Base-by-base conservation (phyloP, 179 eudicot genomes). In the Patellifolia procumbens region DNA sequence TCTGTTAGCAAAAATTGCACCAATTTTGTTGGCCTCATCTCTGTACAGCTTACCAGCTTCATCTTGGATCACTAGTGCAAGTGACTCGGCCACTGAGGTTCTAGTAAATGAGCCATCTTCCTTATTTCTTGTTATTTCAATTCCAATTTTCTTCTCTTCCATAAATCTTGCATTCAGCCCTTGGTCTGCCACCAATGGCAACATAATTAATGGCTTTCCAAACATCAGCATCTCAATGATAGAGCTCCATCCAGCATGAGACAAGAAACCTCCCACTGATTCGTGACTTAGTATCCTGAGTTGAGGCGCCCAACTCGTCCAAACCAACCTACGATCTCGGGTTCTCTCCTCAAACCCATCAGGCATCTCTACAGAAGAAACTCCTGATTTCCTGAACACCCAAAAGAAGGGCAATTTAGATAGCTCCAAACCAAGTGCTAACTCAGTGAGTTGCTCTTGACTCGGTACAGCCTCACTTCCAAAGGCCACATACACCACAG, bases 231-330 rank as follows among this genome's bases (percentile, higher is more conserved):
- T 80, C 74, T 82, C 85, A 37, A 82, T 56, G 19, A 55, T 26
- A 1, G 88, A 82, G 46, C 84, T 62, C 89, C 87, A 81, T 0
- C 88, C 92, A 34, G 74, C 70, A 70, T 89, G 92, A 35, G 85
- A 79, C 75, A n/a, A n/a, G n/a, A n/a, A n/a, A n/a, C n/a, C n/a
- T n/a, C n/a, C n/a, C n/a, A n/a, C n/a, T n/a, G n/a, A n/a, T n/a
- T n/a, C n/a, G n/a, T n/a, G n/a, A n/a, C n/a, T n/a, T n/a, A n/a
- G n/a, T n/a, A n/a, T n/a, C n/a, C n/a, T n/a, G n/a, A n/a, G n/a
- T n/a, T n/a, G n/a, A n/a, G n/a, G n/a, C n/a, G n/a, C n/a, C n/a
- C n/a, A 87, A 20, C 79, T 76, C 72, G 55, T 83, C 73, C 76
- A 83, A 15, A 86, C 85, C 22, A 85, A 7, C 16, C 87, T 88